Base-by-base conservation (phyloP, 2,329 filamentous ascomycete species). In the Coleophoma eucalyptorum region DNA sequence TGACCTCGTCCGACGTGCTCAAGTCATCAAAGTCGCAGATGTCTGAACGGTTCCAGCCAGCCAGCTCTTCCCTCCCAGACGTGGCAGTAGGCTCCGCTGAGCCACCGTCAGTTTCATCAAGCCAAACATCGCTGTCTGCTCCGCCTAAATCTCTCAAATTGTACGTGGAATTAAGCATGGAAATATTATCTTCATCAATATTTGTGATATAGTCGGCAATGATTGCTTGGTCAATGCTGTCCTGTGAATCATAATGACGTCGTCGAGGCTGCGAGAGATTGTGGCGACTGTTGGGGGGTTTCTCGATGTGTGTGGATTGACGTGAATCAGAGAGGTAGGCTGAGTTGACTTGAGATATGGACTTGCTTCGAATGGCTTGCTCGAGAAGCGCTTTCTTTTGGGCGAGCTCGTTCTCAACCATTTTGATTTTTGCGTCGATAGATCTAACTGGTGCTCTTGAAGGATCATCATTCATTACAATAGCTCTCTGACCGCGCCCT, bases 1-100 rank as follows among this genome's bases (percentile, higher is more conserved):
- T 61, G 0, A 70, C 63, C 19, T 74, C 76, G 49, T 74, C 73
- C 1, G 74, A 77, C 3, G 77, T 79, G 55, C 73, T 77, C 33
- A 78, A 52, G 35, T 72, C 69, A 43, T 77, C 72, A 40, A 79
- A 69, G 50, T 78, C 75, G 10, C 66, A 60, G 13, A 79, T 60
- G 52, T 73, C 70, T 19, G 70, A 65, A 2, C 67, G 69, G 47
- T 72, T 63, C 76, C 76, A 79, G 21, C 63, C 65, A 41, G 57
- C 48, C 10, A 42, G 15, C 33, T 20, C 5, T 43, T 38, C 37
- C 7, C 47, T 42, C 16, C 5, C 12, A 49, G 43, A 47, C n/a
- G 47, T 45, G 16, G n/a, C 20, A 26, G 43, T 21, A 33, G 51
- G 46, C 46, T 60, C 58, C 26, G 46, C 56, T 35, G 57, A 57